phyloP scores from a whole-genome alignment of 2,329 filamentous ascomycete genomes.

The Graphilbum ipis-grandicollis region DNA sequence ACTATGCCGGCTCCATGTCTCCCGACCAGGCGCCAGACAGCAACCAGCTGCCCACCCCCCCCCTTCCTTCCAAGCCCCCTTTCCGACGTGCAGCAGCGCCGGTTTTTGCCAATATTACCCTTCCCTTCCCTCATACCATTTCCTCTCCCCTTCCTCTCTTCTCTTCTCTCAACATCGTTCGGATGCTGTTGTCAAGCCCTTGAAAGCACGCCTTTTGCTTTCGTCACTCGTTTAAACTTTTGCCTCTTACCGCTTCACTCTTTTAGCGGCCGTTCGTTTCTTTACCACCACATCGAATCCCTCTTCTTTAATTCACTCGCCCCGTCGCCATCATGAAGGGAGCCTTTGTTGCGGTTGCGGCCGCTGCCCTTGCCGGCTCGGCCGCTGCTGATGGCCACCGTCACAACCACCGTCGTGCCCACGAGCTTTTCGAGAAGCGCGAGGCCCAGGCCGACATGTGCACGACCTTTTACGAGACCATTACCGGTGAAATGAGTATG shows the following conservation, averaged over 20 bases:
- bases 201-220: conserved; percentile 27
- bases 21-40: too few relatives aligned
- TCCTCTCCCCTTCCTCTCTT: conserved; percentile 18
- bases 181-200: conserved; percentile 32
- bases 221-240: conserved; percentile 27
- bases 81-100: too few relatives aligned
- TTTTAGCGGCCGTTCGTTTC: conserved; percentile 69
- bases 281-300: conserved; percentile 13
- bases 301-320: neutral
- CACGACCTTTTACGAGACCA: conserved; percentile 57
- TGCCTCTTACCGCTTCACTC: conserved; percentile 58
- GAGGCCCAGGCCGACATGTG: conserved; percentile 31
- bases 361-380: conserved; percentile 38
- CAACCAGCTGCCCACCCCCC: too few relatives aligned
- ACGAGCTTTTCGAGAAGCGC: conserved; percentile 37
- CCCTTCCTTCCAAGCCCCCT: neutral
- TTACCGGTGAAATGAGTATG: conserved; percentile 41
- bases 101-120: neutral
- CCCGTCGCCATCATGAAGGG: conserved; percentile 51
- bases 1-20: too few relatives aligned
- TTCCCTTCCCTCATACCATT: conserved; percentile 15
- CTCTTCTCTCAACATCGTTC: conserved; percentile 22
- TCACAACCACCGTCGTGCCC: conserved; percentile 25
- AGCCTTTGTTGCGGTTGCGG: conserved; percentile 46
- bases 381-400: conserved; percentile 39